These are phyloP conservation scores for Sphagnum tenellum DNA, from an alignment of 225 moss, liverwort and hornwort species.

Conservation along the genomic window DNA sequence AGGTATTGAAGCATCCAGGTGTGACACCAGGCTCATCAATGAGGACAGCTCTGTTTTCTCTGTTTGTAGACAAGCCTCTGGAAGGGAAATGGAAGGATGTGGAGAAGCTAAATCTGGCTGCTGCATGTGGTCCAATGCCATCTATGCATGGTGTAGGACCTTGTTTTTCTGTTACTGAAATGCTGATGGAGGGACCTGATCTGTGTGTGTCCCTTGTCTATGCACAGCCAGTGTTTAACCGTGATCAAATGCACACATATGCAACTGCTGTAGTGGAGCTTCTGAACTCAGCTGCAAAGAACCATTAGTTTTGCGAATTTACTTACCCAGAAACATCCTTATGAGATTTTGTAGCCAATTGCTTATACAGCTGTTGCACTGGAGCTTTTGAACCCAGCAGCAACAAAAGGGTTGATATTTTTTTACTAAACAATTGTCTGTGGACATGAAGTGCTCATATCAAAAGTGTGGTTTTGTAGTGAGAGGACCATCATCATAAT, in stretches of 20 bases:
- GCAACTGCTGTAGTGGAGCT: slow-evolving; percentile 40
- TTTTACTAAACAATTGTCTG: too few relatives aligned
- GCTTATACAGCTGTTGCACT: too few relatives aligned
- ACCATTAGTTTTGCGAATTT: background rate
- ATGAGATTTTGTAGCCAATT: too few relatives aligned
- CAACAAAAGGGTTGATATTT: too few relatives aligned
- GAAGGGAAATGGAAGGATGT: slow-evolving; percentile 42
- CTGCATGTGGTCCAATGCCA: slow-evolving; percentile 53
- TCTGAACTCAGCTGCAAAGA: slow-evolving; percentile 15
- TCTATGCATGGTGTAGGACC: slow-evolving; percentile 92
- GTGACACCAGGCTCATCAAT: slow-evolving; percentile 67
- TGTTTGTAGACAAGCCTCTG: slow-evolving; percentile 43
- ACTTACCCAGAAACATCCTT: too few relatives aligned
- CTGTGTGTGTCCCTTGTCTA: slow-evolving; percentile 47
- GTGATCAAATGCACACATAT: slow-evolving; percentile 57
- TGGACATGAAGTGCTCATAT: too few relatives aligned
- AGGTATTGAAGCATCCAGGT: slow-evolving; percentile 74
- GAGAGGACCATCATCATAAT: too few relatives aligned
- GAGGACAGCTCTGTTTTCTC: slow-evolving; percentile 56
- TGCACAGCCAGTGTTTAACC: slow-evolving; percentile 48
- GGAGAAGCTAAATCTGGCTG: slow-evolving; percentile 54
- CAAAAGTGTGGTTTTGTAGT: too few relatives aligned
- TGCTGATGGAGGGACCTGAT: slow-evolving; percentile 52
- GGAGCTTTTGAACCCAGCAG: too few relatives aligned
- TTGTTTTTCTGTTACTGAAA: slow-evolving; percentile 50